Conservation (phyloP, 331 rosid genomes). For the Saraca asoca region DNA sequence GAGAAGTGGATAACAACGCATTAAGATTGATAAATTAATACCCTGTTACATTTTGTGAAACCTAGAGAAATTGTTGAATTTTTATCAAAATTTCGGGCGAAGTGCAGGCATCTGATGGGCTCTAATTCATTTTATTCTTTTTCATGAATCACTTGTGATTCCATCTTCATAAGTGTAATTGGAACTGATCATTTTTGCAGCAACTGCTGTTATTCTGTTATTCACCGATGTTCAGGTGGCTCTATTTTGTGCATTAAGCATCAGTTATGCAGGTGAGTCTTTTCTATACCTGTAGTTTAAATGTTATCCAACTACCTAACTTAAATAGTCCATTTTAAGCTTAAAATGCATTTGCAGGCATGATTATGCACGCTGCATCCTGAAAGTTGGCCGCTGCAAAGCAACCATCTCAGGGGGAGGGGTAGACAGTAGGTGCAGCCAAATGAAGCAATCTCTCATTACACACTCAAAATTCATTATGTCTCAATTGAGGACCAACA, state of each 20-base stretch:
- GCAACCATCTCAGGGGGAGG: constrained; percentile 52
- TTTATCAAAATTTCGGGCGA: background rate
- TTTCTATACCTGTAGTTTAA: background rate
- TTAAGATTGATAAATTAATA: constrained; percentile 5
- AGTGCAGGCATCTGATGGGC: background rate
- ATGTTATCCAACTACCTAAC: background rate
- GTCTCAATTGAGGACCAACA: no score
- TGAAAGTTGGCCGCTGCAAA: constrained; percentile 70
- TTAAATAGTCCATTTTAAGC: constrained; percentile 5
- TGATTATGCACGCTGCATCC: constrained; percentile 80
- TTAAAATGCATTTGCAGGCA: constrained; percentile 44
- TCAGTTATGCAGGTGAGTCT: constrained; percentile 70
- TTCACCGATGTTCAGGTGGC: constrained; percentile 83
- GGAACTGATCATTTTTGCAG: constrained; percentile 57
- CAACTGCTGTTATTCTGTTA: constrained; percentile 61
- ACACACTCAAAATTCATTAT: no score
- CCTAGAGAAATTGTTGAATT: background rate
- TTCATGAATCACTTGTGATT: background rate
- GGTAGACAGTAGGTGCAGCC: constrained; percentile 35
- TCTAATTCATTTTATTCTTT: background rate
- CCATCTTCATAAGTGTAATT: constrained; percentile 27
- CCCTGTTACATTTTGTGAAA: constrained; percentile 1
- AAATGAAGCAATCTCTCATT: background rate
- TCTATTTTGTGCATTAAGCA: constrained; percentile 67
- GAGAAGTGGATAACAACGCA: constrained; percentile 10